These are phyloP conservation scores for Populus hybrid DNA, from an alignment of 441 rosid genomes.

Conservation along the genomic window DNA sequence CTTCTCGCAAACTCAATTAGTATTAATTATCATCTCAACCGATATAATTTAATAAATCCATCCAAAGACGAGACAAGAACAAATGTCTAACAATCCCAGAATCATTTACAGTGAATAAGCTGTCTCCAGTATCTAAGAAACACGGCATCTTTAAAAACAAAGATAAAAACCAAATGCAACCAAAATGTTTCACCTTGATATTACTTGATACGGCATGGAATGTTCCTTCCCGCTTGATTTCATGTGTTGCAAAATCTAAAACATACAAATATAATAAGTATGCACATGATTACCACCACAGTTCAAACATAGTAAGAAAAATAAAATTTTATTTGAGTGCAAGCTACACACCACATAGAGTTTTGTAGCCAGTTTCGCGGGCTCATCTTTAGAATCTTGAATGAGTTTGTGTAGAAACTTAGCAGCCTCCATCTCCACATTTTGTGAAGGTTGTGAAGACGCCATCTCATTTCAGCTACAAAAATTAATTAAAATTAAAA, in stretches of 20 bases:
- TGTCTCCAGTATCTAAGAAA: background rate
- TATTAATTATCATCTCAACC: conserved; percentile 9
- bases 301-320: conserved; percentile 9
- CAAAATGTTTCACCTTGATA: conserved; percentile 64
- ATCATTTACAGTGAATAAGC: background rate
- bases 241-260: conserved; percentile 97
- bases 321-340: background rate
- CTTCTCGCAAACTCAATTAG: background rate
- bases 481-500: background rate
- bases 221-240: conserved; percentile 96
- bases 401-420: conserved; percentile 98
- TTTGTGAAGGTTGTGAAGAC: conserved; percentile 69
- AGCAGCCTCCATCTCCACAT: conserved; percentile 99
- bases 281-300: conserved; percentile 14
- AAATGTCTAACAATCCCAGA: background rate
- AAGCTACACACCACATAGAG: conserved; percentile 74
- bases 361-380: conserved; percentile 90
- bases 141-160: background rate
- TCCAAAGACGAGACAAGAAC: background rate
- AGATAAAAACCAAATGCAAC: conserved; percentile 1
- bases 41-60: background rate
- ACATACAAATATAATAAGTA: conserved; percentile 15
- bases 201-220: conserved; percentile 99
- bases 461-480: conserved; percentile 54
- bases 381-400: conserved; percentile 98